Percentiles rank a stretch among this genome's conserved stretches.
These are phyloP conservation scores for Chenopodium formosanum DNA, from an alignment of 148 eudicot genomes.

Conservation along the genomic window DNA sequence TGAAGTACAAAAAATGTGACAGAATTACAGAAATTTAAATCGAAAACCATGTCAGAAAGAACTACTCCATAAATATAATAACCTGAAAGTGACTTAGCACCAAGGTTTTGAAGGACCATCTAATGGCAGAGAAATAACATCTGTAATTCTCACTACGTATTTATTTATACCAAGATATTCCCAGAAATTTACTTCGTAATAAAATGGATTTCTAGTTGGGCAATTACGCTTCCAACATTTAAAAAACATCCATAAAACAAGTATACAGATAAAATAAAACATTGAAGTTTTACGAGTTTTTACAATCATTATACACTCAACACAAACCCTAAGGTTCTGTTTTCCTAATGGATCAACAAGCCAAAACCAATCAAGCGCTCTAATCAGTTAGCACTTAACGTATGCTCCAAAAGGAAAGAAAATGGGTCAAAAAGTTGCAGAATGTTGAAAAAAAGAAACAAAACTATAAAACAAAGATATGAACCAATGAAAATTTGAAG, in stretches of 20 bases:
- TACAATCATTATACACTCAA: conserved; percentile 28
- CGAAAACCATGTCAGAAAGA: too few relatives aligned
- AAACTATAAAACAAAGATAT: conserved; percentile 1
- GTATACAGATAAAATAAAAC: conserved; percentile 7
- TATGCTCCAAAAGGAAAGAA: conserved; percentile 9
- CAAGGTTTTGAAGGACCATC: background rate
- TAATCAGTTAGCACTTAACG: too few relatives aligned
- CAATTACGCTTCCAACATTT: background rate
- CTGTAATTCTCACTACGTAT: too few relatives aligned
- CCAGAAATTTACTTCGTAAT: background rate
- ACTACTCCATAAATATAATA: too few relatives aligned
- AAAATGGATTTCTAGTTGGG: background rate
- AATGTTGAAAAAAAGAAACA: background rate
- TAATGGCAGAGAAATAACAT: background rate
- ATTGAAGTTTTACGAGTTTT: conserved; percentile 19
- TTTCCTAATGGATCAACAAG: conserved; percentile 5
- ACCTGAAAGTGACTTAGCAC: background rate
- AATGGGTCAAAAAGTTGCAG: conserved; percentile 2
- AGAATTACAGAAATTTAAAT: background rate
- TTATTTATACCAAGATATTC: background rate
- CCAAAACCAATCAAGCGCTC: background rate
- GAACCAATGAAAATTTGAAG: background rate
- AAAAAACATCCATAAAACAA: conserved; percentile 10
- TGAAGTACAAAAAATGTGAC: background rate
- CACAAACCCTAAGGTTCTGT: conserved; percentile 12